Evolutionary conservation across 2,329 filamentous ascomycete genomes (phyloP).

Genomic region (Alternaria incomplexa): DNA sequence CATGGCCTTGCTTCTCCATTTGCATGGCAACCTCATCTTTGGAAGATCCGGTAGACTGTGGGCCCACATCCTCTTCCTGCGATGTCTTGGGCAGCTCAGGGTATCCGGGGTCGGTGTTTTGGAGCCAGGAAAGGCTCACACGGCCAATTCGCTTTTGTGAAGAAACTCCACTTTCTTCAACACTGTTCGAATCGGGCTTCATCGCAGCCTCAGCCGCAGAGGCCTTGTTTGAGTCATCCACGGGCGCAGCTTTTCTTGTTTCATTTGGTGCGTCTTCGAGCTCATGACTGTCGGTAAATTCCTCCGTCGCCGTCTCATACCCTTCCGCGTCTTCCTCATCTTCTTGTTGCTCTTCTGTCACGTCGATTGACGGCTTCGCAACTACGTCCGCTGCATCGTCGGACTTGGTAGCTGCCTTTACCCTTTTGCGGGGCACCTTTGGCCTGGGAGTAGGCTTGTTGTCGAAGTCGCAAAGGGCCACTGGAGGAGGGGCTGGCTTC

Average conservation of each 20-base stretch:
- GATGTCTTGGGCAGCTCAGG: conserved; percentile 14
- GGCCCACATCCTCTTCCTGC: not conserved
- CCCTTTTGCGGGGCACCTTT: conserved; percentile 16
- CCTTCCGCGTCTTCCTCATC: conserved; percentile 35
- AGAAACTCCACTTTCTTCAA: not conserved
- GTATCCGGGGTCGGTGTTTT: conserved; percentile 22
- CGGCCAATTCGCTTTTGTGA: conserved; percentile 26
- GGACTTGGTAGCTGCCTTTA: conserved; percentile 8
- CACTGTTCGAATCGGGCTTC: not conserved
- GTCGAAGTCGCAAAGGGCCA: conserved; percentile 70
- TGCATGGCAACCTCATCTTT: not conserved
- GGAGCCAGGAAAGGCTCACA: conserved; percentile 21
- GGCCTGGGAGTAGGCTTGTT: conserved; percentile 32
- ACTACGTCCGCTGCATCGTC: conserved; percentile 8
- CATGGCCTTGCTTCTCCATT: not conserved
- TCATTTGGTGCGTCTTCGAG: conserved; percentile 20
- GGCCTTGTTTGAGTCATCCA: conserved; percentile 3
- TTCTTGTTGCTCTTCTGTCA: conserved; percentile 22
- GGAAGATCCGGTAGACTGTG: not conserved
- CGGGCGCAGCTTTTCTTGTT: conserved; percentile 3
- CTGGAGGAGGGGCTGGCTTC: conserved; percentile 72
- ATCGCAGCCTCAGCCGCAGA: not conserved
- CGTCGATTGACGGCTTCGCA: conserved; percentile 18
- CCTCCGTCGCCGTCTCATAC: conserved; percentile 46
- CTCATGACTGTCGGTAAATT: conserved; percentile 30